Conservation (phyloP, 352 stramenopile species). For the Aphanomyces astaci region DNA sequence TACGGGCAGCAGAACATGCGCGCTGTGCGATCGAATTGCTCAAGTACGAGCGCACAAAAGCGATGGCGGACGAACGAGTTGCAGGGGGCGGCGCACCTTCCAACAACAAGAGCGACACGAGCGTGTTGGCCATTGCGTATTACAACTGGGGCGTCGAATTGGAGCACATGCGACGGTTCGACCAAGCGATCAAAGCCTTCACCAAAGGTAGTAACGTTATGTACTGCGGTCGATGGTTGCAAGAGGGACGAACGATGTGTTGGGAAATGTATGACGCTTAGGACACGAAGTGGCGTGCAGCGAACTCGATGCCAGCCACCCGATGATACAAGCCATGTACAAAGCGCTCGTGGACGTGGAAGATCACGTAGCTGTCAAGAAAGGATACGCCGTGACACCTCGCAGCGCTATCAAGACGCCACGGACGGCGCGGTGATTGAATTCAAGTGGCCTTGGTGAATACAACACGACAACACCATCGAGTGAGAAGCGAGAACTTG, state of each 20-base stretch:
- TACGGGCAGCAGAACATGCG: conserved; percentile 40
- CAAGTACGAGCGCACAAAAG: background rate
- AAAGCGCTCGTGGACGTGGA: background rate
- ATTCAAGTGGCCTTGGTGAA: too few species aligned
- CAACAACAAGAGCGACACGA: conserved; percentile 18
- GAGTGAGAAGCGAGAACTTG: too few species aligned
- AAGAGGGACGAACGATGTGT: too few species aligned
- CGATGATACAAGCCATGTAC: background rate
- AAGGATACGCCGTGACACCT: background rate
- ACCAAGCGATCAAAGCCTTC: conserved; percentile 17
- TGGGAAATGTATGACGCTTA: background rate
- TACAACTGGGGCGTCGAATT: conserved; percentile 57
- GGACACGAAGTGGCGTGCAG: background rate
- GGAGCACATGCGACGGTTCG: conserved; percentile 37
- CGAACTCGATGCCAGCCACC: background rate
- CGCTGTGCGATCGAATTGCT: conserved; percentile 35
- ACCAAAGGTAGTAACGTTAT: background rate
- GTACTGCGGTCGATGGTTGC: too few species aligned
- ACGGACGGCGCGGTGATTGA: background rate
- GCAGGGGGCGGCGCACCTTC: background rate
- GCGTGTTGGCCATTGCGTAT: conserved; percentile 31
- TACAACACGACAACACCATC: background rate
- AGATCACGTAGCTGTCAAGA: background rate
- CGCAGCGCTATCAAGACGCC: background rate
- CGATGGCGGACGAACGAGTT: too few species aligned